These are phyloP conservation scores for Sclerotinia minor DNA, from an alignment of 2,329 filamentous ascomycete genomes.

Conservation along the genomic window DNA sequence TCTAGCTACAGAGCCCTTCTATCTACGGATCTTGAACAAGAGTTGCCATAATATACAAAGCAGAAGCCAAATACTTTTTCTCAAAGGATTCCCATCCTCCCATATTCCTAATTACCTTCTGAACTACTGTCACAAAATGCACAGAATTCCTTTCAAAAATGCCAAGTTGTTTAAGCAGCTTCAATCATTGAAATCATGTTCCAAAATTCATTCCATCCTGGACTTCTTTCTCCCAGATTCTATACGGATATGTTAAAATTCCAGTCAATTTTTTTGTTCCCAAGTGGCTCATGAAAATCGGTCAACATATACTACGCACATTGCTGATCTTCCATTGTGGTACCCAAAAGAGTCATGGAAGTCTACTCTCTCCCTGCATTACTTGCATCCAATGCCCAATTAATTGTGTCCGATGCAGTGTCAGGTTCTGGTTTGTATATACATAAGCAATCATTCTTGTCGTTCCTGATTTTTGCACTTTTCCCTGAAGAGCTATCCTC, in stretches of 20 bases:
- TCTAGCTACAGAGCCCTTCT: not conserved
- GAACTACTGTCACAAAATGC: not conserved
- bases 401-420: not conserved
- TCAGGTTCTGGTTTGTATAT: not conserved
- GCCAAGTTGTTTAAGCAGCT: not conserved
- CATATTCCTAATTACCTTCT: not conserved
- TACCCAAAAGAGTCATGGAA: not conserved
- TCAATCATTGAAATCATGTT: not conserved
- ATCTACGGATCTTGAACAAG: not conserved
- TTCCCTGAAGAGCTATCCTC: not conserved
- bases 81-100: not conserved
- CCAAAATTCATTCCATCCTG: not conserved
- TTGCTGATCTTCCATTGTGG: constrained; percentile 2
- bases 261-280: not conserved
- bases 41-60: not conserved
- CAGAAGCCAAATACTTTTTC: not conserved
- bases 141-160: not conserved
- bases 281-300: not conserved
- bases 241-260: not conserved
- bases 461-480: not conserved
- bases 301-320: not conserved
- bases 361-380: not conserved
- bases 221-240: not conserved
- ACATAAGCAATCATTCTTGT: not conserved
- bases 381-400: not conserved